phyloP scores from a whole-genome alignment of 75 land plant genomes.

The Pinus albicaulis region DNA sequence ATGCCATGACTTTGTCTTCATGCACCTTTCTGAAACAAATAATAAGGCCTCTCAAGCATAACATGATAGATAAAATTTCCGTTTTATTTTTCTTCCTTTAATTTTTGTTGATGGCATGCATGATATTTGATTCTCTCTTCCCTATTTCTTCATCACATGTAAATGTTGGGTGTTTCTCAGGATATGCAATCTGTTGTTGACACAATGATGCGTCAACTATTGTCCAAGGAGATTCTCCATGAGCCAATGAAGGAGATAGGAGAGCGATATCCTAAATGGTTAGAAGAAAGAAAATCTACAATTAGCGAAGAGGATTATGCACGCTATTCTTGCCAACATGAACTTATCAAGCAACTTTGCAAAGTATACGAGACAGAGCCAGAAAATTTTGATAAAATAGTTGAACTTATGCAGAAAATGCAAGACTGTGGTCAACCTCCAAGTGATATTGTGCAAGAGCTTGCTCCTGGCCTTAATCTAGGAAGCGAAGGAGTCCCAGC shows the following conservation, averaged over 20 bases:
- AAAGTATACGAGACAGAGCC: constrained; percentile 85
- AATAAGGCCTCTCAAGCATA: neutral
- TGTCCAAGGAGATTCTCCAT: constrained; percentile 92
- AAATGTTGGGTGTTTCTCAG: constrained; percentile 20
- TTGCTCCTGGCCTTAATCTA: constrained; percentile 87
- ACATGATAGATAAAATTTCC: neutral
- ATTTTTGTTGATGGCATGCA: neutral
- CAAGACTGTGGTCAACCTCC: constrained; percentile 99
- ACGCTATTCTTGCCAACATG: constrained; percentile 71
- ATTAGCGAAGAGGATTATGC: constrained; percentile 66
- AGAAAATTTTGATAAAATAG: constrained; percentile 69
- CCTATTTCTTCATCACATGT: neutral
- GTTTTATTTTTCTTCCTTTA: neutral
- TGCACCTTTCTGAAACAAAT: neutral
- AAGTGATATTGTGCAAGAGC: constrained; percentile 85
- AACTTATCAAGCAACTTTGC: constrained; percentile 71
- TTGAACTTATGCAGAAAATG: constrained; percentile 98
- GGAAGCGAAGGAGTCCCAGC: constrained; percentile 55
- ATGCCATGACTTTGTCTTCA: neutral
- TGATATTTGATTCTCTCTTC: neutral
- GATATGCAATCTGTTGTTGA: constrained; percentile 96
- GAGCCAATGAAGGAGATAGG: constrained; percentile 98
- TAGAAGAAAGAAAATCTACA: constrained; percentile 61
- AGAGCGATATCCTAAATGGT: constrained; percentile 88
- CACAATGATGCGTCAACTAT: constrained; percentile 95